These are phyloP conservation scores for Aspergillus wentii DNA, from an alignment of 495 filamentous ascomycete species.

Conservation along the genomic window DNA sequence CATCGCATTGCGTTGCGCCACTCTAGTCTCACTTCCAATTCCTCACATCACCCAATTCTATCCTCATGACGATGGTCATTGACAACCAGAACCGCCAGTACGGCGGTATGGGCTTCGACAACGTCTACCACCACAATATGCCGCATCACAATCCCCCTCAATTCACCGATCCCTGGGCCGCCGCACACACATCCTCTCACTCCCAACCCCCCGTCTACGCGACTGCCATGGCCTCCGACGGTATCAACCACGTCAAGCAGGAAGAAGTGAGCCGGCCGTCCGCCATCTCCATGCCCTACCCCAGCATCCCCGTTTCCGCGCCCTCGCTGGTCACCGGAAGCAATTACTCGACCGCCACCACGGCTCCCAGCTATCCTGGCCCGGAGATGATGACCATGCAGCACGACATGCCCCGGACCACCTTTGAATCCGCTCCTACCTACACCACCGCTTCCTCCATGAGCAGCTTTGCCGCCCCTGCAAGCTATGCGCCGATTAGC, in stretches of 20 bases:
- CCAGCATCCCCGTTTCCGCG: conserved; percentile 64
- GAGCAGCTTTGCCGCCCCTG: conserved; percentile 60
- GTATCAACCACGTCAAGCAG: conserved; percentile 48
- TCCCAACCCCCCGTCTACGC: conserved; percentile 51
- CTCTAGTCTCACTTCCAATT: too few species aligned
- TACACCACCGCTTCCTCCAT: conserved; percentile 65
- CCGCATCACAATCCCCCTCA: conserved; percentile 67
- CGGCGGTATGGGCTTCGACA: conserved; percentile 78
- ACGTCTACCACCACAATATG: conserved; percentile 63
- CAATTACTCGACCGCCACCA: conserved; percentile 55
- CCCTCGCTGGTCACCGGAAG: conserved; percentile 65
- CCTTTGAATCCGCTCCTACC: conserved; percentile 54
- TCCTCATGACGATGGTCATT: conserved; percentile 79
- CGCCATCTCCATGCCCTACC: conserved; percentile 68
- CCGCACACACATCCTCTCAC: conserved; percentile 53
- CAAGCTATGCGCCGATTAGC: conserved; percentile 47
- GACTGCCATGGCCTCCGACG: conserved; percentile 54
- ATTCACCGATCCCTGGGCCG: conserved; percentile 90
- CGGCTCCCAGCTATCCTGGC: conserved; percentile 47
- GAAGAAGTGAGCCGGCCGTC: conserved; percentile 56
- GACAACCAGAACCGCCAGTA: conserved; percentile 79
- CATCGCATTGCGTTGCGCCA: too few species aligned
- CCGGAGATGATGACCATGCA: conserved; percentile 69
- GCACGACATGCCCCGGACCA: conserved; percentile 57
- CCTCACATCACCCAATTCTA: conserved; percentile 8